A percentile compares a stretch with the other conserved stretches of the same genome.
Conservation (phyloP, 73 alveolate species). For the Urostyla sp. region DNA sequence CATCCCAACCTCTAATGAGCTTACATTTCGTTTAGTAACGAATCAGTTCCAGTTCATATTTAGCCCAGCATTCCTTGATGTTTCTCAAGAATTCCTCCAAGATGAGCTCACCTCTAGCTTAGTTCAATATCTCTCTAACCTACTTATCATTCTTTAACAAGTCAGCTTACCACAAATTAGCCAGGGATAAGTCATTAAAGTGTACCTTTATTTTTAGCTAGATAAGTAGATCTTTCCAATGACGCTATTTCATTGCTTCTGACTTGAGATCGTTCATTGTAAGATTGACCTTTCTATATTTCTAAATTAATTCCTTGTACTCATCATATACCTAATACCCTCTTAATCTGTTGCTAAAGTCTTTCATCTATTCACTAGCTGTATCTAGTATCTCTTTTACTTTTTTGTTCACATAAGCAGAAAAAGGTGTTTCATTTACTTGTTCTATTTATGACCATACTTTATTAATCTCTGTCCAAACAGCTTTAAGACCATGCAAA, state of each 20-base stretch:
- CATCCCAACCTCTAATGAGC: constrained; percentile 99
- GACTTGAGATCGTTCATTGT: constrained; percentile 93
- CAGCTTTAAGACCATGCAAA: constrained; percentile 81
- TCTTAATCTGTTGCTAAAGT: constrained; percentile 80
- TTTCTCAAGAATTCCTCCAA: constrained; percentile 91
- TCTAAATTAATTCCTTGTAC: constrained; percentile 87
- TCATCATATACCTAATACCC: constrained; percentile 96
- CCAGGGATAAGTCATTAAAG: constrained; percentile 77
- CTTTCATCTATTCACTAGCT: constrained; percentile 77
- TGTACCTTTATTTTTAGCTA: constrained; percentile 81
- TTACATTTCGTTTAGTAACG: constrained; percentile 98
- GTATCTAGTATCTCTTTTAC: constrained; percentile 84
- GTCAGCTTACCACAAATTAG: constrained; percentile 88
- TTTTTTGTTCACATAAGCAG: constrained; percentile 94
- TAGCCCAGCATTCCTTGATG: constrained; percentile 93
- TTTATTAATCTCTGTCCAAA: constrained; percentile 90
- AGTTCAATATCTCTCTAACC: constrained; percentile 89
- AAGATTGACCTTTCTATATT: constrained; percentile 88
- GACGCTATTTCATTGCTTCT: constrained; percentile 98
- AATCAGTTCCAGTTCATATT: constrained; percentile 96
- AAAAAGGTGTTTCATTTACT: constrained; percentile 93
- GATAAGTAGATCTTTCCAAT: constrained; percentile 93
- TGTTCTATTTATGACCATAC: constrained; percentile 78
- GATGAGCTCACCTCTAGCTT: constrained; percentile 98
- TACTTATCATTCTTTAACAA: constrained; percentile 83